A percentile compares a stretch with the other conserved stretches of the same genome.
Evolutionary conservation across 495 filamentous ascomycete genomes (phyloP).

Genomic region (Penicillium paxilli): DNA sequence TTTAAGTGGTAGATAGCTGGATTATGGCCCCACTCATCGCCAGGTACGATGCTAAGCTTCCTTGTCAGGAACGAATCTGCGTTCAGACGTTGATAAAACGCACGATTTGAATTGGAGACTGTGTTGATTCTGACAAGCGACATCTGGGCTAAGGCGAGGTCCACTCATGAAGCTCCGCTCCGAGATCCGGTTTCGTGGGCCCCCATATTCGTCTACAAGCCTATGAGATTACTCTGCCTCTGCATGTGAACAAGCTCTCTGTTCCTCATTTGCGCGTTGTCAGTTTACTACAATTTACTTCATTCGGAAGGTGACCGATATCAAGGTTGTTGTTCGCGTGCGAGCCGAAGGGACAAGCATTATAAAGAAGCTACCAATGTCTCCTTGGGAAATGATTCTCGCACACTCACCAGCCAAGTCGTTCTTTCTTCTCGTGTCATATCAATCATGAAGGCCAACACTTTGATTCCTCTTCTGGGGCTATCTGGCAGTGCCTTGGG

Average conservation of each 20-base stretch:
- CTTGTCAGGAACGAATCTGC: not conserved
- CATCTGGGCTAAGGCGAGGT: not conserved
- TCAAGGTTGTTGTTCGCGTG: not conserved
- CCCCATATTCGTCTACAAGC: not conserved
- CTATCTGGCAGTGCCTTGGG: slow-evolving; percentile 23
- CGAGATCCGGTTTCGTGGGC: slow-evolving; percentile 1
- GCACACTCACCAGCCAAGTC: slow-evolving; percentile 2
- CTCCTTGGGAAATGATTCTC: slow-evolving; percentile 13
- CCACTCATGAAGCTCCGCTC: not conserved
- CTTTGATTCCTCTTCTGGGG: slow-evolving; percentile 22
- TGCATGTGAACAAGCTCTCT: slow-evolving; percentile 4
- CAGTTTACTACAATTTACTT: not conserved
- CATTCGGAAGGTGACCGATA: not conserved
- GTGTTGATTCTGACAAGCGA: not conserved
- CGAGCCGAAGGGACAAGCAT: not conserved
- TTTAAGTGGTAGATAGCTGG: not conserved
- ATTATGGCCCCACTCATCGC: not conserved
- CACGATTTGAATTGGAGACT: not conserved
- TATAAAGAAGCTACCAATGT: slow-evolving; percentile 4
- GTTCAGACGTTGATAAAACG: not conserved
- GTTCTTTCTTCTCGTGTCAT: not conserved
- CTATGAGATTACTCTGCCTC: slow-evolving; percentile 1
- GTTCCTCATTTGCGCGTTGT: slow-evolving; percentile 1
- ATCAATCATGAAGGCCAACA: slow-evolving; percentile 24
- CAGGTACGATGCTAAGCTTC: not conserved